These are phyloP conservation scores for Magnusiomyces tetraspermus DNA, from an alignment of 1,139 yeast genomes.

Conservation along the genomic window DNA sequence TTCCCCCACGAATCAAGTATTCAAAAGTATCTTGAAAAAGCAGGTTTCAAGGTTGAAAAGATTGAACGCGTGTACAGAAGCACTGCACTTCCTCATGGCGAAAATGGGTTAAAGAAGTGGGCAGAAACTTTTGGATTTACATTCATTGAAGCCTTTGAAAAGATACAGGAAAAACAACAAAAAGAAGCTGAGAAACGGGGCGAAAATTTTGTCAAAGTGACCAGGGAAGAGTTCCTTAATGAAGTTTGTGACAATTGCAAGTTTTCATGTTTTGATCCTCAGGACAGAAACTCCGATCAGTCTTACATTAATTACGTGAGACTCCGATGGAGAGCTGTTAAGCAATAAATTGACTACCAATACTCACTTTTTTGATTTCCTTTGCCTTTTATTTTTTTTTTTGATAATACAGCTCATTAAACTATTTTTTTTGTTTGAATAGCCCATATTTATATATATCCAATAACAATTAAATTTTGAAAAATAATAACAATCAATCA, in stretches of 20 bases:
- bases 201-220: background rate
- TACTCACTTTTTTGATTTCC: too few species aligned
- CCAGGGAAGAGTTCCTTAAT: slow-evolving; percentile 4
- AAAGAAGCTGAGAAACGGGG: background rate
- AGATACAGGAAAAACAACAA: background rate
- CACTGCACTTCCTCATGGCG: slow-evolving; percentile 18
- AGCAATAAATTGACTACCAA: too few species aligned
- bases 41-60: slow-evolving; percentile 20
- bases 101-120: slow-evolving; percentile 20
- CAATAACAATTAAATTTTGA: background rate
- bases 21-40: slow-evolving; percentile 13
- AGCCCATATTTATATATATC: background rate
- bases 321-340: slow-evolving; percentile 12
- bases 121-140: slow-evolving; percentile 21
- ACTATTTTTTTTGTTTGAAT: too few species aligned
- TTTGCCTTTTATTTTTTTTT: too few species aligned
- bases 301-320: slow-evolving; percentile 13
- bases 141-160: slow-evolving; percentile 15
- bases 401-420: too few species aligned
- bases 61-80: slow-evolving; percentile 20
- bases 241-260: slow-evolving; percentile 11
- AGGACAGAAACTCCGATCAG: slow-evolving; percentile 4
- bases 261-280: slow-evolving; percentile 6
- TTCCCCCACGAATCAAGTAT: slow-evolving; percentile 18
- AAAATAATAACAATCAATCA: too few species aligned